Evolutionary conservation across 805 yeast genomes (phyloP).

Genomic region (Lachancea quebecensis): DNA sequence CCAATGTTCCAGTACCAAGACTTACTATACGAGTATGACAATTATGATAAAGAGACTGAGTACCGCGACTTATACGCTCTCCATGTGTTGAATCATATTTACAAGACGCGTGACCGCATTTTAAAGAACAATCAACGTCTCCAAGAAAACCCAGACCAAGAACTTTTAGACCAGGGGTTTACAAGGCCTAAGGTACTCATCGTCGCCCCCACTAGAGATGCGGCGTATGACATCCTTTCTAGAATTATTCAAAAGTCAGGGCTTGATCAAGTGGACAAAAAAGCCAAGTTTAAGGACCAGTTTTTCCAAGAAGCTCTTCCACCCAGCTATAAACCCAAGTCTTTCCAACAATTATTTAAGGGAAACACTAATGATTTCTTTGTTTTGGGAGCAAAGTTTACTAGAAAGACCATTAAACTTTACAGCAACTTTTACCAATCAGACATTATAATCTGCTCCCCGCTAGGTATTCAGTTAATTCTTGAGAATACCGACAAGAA

Average conservation of each 20-base stretch:
- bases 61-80: slow-evolving; percentile 59
- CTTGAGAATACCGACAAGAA: slow-evolving; percentile 54
- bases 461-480: slow-evolving; percentile 78
- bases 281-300: slow-evolving; percentile 63
- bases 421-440: slow-evolving; percentile 79
- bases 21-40: slow-evolving; percentile 50
- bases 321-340: slow-evolving; percentile 62
- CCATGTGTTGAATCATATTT: slow-evolving; percentile 77
- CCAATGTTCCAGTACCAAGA: slow-evolving; percentile 73
- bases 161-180: slow-evolving; percentile 87
- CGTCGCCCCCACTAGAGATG: slow-evolving; percentile 74
- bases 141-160: slow-evolving; percentile 44
- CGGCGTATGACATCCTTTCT: slow-evolving; percentile 63
- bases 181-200: slow-evolving; percentile 86
- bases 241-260: slow-evolving; percentile 57
- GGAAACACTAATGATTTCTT: slow-evolving; percentile 93
- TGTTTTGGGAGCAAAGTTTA: slow-evolving; percentile 82
- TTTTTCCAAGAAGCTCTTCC: slow-evolving; percentile 49
- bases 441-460: slow-evolving; percentile 85
- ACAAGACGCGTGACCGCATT: slow-evolving; percentile 80
- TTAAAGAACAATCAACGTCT: slow-evolving; percentile 63
- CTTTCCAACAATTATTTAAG: slow-evolving; percentile 68
- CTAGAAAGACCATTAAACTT: slow-evolving; percentile 78
- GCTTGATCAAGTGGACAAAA: slow-evolving; percentile 72
- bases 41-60: slow-evolving; percentile 41